phyloP scores from a whole-genome alignment of 805 yeast genomes.

The Schwanniomyces sp. region DNA sequence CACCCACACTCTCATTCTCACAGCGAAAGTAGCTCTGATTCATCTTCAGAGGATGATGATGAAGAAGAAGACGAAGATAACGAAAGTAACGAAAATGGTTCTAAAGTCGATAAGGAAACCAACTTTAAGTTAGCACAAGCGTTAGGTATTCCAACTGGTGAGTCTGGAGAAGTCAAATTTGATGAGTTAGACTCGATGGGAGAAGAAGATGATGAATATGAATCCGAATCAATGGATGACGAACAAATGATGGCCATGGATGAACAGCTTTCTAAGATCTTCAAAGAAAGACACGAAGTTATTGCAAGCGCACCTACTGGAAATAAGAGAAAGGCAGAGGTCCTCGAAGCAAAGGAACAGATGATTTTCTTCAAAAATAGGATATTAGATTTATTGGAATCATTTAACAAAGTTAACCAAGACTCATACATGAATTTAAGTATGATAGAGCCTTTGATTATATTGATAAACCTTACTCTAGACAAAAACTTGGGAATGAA shows the following conservation, averaged over 20 bases:
- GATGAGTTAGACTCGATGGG: conserved; percentile 31
- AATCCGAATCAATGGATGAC: conserved; percentile 80
- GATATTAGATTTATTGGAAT: conserved; percentile 73
- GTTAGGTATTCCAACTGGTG: conserved; percentile 55
- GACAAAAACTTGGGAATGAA: conserved; percentile 72
- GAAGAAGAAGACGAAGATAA: conserved; percentile 15
- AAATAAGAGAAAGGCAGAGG: conserved; percentile 68
- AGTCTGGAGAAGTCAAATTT: conserved; percentile 46
- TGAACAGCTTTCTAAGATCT: conserved; percentile 76
- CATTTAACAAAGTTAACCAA: conserved; percentile 50
- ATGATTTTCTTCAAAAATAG: conserved; percentile 78
- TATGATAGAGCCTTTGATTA: conserved; percentile 56
- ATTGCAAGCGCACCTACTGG: conserved; percentile 52
- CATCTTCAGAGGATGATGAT: conserved; percentile 24
- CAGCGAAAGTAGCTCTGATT: conserved; percentile 13
- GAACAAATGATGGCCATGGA: conserved; percentile 96
- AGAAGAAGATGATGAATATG: conserved; percentile 58
- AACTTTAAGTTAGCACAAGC: conserved; percentile 69
- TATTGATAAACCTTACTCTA: conserved; percentile 62
- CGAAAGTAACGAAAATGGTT: conserved; percentile 9
- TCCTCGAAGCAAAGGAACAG: conserved; percentile 74
- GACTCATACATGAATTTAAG: conserved; percentile 39
- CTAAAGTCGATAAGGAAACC: conserved; percentile 43
- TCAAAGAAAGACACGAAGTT: conserved; percentile 77
- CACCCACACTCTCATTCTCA: background rate